A percentile compares a stretch with the other conserved stretches of the same genome.
Evolutionary conservation across 495 filamentous ascomycete genomes (phyloP).

Genomic region (Penicillium macrosclerotiorum): DNA sequence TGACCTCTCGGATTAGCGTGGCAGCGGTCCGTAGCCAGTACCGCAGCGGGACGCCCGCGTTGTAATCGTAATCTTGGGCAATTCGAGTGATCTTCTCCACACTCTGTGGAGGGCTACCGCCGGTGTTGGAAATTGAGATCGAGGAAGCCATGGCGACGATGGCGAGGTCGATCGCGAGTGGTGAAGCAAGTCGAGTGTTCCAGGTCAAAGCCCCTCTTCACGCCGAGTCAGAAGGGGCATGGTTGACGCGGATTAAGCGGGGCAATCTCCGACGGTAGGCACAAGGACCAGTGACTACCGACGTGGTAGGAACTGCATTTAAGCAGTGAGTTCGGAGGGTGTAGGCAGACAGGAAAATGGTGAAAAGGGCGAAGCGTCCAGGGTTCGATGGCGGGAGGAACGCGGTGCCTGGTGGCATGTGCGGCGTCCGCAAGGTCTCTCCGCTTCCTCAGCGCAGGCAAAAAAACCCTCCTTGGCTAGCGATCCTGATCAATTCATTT

Average conservation of each 20-base stretch:
- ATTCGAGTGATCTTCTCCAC: conserved; percentile 67
- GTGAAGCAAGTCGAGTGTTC: not conserved
- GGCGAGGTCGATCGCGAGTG: not conserved
- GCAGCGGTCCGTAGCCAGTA: conserved; percentile 82
- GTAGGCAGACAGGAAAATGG: conserved; percentile 3
- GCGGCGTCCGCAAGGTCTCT: conserved; percentile 13
- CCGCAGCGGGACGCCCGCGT: conserved; percentile 65
- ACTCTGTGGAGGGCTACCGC: conserved; percentile 54
- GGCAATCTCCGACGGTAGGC: conserved; percentile 14
- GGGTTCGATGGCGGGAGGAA: not conserved
- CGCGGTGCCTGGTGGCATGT: conserved; percentile 10
- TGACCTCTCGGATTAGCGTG: conserved; percentile 75
- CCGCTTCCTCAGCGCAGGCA: not conserved
- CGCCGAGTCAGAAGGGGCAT: conserved; percentile 17
- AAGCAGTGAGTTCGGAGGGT: conserved; percentile 10
- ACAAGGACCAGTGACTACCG: conserved; percentile 13
- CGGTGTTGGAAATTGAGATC: conserved; percentile 16
- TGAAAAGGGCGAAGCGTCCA: not conserved
- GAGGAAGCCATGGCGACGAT: conserved; percentile 28
- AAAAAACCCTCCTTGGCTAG: not conserved
- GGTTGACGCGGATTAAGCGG: conserved; percentile 2
- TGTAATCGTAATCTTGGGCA: conserved; percentile 78
- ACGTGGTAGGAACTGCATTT: conserved; percentile 21
- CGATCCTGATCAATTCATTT: too few relatives aligned
- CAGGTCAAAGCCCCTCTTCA: conserved; percentile 17